Base-by-base conservation (phyloP, 225 moss, liverwort and hornwort species). In the Rhytidiadelphus loreus region DNA sequence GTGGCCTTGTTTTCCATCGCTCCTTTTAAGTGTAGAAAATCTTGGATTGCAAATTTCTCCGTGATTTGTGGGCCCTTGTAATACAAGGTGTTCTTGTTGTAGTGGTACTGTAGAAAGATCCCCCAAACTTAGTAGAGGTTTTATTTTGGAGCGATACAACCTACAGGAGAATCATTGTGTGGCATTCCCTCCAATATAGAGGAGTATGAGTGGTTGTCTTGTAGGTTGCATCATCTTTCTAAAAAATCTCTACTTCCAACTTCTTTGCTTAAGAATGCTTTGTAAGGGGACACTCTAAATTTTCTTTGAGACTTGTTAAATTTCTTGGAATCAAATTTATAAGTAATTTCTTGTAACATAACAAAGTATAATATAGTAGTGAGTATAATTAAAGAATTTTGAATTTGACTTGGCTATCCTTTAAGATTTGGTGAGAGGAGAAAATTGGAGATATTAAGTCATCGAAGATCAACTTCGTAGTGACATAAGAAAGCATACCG, bases 261-360 rank as follows among this genome's bases (percentile, higher is more conserved):
- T 1, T 68, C 13, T 68, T 10, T 35, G 1, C 5, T 35, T 10
- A 64, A 23, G 2, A 24, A 24, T 41, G 13, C 41, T 69, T 39
- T 24, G 7, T 14, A 4, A 25, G 0, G 4, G 41, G 5, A 14
- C 0, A 0, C 1, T 14, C 0, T 70, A 70, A 41, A 70, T 24
- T 25, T 41, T 70, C 24, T 70, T 19, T 35, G 6, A 25, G 5
- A 41, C 8, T 41, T 70, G 5, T 14, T 25, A 70, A 70, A 24
- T 2, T 13, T 23, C 0, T 70, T 25, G 24, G 1, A 8, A 25
- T 13, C 25, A 14, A 70, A 25, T 41, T 25, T 70, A 14, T 25
- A 24, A 70, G 25, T 1, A 68, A 4, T 39, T 24, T 69, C 4
- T 69, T 13, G 25, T 41, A 30, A 44, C 4, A 17, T 11, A 46